A percentile compares a stretch with the other conserved stretches of the same genome.
Conservation (phyloP, 73 alveolate species). For the Urostyla sp. region DNA sequence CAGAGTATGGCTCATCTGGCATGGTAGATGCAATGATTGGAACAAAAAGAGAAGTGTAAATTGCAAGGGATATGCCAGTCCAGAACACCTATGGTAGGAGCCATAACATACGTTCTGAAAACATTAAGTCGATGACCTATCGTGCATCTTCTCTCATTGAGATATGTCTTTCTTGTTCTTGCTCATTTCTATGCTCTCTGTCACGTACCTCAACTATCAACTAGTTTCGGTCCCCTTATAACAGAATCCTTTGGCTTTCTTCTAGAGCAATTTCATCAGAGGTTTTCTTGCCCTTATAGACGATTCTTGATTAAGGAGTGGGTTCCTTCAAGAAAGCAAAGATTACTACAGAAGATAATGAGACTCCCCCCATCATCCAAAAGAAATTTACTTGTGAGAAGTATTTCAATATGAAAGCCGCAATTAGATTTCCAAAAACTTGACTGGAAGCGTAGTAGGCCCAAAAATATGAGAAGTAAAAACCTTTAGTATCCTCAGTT, state of each 20-base stretch:
- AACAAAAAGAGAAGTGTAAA: constrained; percentile 2
- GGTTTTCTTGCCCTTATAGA: not conserved
- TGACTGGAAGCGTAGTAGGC: constrained; percentile 30
- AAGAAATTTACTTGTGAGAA: not conserved
- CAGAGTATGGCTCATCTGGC: not conserved
- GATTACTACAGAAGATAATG: not conserved
- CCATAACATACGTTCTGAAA: not conserved
- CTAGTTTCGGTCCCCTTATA: too few species aligned
- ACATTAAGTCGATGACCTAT: not conserved
- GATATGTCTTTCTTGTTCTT: too few species aligned
- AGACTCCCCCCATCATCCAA: constrained; percentile 2
- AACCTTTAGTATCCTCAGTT: constrained; percentile 47
- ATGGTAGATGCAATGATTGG: constrained; percentile 26
- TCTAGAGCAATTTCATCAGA: too few species aligned
- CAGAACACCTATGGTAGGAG: constrained; percentile 7
- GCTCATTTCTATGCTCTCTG: too few species aligned
- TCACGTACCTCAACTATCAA: too few species aligned
- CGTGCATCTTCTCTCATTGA: constrained; percentile 3
- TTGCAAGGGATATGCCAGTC: constrained; percentile 34
- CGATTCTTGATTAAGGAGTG: not conserved
- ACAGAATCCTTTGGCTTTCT: too few species aligned
- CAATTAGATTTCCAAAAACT: constrained; percentile 54
- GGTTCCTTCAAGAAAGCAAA: constrained; percentile 20
- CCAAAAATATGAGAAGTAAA: constrained; percentile 39
- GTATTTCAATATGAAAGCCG: constrained; percentile 38